Percentiles rank a stretch among this genome's conserved stretches.
Evolutionary conservation across 78 protist species (phyloP).

Genomic region (Parvularia atlantis): DNA sequence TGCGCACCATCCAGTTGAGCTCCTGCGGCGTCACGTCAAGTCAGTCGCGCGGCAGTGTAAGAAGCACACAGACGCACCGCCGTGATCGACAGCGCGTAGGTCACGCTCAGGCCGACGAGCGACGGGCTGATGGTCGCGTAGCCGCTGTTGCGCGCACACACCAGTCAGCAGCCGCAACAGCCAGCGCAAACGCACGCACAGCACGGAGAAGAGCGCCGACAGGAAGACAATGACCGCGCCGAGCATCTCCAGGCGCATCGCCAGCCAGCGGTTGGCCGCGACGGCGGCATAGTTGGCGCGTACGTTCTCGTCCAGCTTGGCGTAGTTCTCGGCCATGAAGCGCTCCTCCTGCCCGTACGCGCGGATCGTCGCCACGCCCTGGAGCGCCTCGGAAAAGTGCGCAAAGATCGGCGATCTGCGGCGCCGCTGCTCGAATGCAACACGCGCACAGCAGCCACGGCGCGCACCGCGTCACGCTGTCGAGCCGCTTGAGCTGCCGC

Average conservation of each 20-base stretch:
- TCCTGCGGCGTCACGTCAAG: no score
- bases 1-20: constrained; percentile 37
- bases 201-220: constrained; percentile 27
- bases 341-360: constrained; percentile 1
- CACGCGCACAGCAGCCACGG: no score
- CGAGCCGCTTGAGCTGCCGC: constrained; percentile 67
- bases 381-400: constrained; percentile 53
- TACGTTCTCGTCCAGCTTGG: background rate
- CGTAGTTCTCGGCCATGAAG: background rate
- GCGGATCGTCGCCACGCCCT: constrained; percentile 35
- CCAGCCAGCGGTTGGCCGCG: constrained; percentile 60
- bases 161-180: no score
- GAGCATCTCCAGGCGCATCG: constrained; percentile 46
- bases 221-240: constrained; percentile 33
- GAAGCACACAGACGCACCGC: no score
- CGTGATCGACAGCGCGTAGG: constrained; percentile 59
- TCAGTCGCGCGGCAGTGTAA: background rate
- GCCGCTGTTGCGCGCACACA: constrained; percentile 12
- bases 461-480: constrained; percentile 39
- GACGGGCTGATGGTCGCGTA: constrained; percentile 34
- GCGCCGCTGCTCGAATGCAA: no score
- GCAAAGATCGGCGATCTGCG: constrained; percentile 70
- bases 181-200: constrained; percentile 12
- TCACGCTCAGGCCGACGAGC: constrained; percentile 48
- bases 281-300: constrained; percentile 17